phyloP scores from a whole-genome alignment of 257 asterid genomes.

The Nicotiana noctiflora region DNA sequence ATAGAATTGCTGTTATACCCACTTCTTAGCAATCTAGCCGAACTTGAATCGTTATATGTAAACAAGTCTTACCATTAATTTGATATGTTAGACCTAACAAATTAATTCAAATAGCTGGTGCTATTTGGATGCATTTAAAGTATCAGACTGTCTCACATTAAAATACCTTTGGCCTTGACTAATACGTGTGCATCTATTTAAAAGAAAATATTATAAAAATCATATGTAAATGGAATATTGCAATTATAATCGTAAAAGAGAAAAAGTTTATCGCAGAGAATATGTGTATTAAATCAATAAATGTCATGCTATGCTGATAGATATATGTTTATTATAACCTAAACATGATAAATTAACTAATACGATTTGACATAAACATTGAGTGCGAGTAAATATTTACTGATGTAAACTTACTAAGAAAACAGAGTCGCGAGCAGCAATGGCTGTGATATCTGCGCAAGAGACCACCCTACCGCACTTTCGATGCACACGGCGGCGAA shows the following conservation, averaged over 20 bases:
- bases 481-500: constrained; percentile 5
- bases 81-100: neutral
- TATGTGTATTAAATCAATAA: neutral
- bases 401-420: neutral
- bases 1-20: no score
- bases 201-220: no score
- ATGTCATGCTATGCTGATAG: neutral
- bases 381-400: no score
- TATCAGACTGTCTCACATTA: neutral
- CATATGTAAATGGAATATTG: neutral
- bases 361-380: no score
- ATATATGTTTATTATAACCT: no score
- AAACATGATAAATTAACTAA: no score
- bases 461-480: constrained; percentile 26
- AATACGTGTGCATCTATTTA: no score
- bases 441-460: constrained; percentile 18
- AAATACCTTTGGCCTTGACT: neutral
- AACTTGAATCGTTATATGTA: no score
- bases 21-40: no score
- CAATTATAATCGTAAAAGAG: neutral
- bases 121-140: no score
- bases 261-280: neutral
- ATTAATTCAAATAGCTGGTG: neutral
- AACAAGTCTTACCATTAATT: neutral
- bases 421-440: constrained; percentile 27